Evolutionary conservation across 78 protist species (phyloP).

Genomic region (Tieghemostelium lacteum): DNA sequence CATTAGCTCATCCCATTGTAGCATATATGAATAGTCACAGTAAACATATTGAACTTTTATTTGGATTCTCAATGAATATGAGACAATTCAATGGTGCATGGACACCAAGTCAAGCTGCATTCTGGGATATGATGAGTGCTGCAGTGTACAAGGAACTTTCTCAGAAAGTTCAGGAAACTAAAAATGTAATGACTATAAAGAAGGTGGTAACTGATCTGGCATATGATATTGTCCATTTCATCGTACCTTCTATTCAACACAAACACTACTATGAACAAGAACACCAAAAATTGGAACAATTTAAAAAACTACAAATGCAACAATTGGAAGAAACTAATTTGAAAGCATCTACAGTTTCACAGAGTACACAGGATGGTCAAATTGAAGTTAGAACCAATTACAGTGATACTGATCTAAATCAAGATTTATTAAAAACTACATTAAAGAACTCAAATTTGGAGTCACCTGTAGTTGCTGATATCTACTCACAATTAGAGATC

Average conservation of each 20-base stretch:
- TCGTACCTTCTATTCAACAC: slow-evolving; percentile 28
- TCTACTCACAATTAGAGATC: too few relatives aligned
- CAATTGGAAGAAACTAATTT: not conserved
- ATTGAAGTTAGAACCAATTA: too few relatives aligned
- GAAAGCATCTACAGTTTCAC: too few relatives aligned
- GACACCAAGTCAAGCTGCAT: slow-evolving; percentile 70
- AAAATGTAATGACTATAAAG: slow-evolving; percentile 56
- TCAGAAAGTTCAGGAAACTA: slow-evolving; percentile 35
- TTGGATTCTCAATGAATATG: slow-evolving; percentile 51
- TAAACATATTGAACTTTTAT: slow-evolving; percentile 45
- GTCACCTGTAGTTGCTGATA: too few relatives aligned
- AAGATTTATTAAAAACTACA: too few relatives aligned
- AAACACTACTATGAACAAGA: slow-evolving; percentile 19
- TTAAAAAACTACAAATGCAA: not conserved
- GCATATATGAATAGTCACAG: slow-evolving; percentile 68
- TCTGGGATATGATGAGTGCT: slow-evolving; percentile 54
- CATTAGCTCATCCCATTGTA: slow-evolving; percentile 78
- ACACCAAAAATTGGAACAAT: slow-evolving; percentile 16
- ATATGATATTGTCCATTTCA: slow-evolving; percentile 37
- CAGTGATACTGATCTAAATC: too few relatives aligned
- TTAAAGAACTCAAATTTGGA: too few relatives aligned
- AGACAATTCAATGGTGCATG: slow-evolving; percentile 72
- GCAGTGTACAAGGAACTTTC: slow-evolving; percentile 38
- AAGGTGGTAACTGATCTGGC: slow-evolving; percentile 23
- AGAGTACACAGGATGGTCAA: not conserved